Percentiles rank a stretch among this genome's conserved stretches.
These are phyloP conservation scores for Astraeus odoratus DNA, from an alignment of 768 basidiomycete species.

Conservation along the genomic window DNA sequence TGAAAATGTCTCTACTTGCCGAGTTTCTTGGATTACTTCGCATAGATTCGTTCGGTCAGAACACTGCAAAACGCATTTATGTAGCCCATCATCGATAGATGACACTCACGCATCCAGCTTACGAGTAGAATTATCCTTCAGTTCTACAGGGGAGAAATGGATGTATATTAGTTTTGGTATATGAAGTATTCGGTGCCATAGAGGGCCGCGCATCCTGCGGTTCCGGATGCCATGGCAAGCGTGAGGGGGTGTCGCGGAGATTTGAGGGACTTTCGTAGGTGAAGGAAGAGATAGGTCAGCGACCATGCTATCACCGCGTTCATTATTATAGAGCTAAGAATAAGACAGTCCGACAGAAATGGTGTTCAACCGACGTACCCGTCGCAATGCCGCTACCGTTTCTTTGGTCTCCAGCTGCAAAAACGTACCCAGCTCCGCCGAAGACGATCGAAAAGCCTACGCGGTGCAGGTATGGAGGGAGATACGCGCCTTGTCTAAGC, in stretches of 20 bases:
- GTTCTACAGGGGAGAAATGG: neutral
- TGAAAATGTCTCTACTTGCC: neutral
- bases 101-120: neutral
- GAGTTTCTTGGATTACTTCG: too few species aligned
- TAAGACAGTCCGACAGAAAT: neutral
- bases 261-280: conserved; percentile 27
- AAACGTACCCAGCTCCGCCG: conserved; percentile 37
- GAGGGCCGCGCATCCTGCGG: conserved; percentile 10
- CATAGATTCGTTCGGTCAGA: too few species aligned
- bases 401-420: conserved; percentile 31
- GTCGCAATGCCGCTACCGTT: conserved; percentile 42
- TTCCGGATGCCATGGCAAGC: conserved; percentile 26
- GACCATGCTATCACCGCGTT: conserved; percentile 39
- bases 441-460: conserved; percentile 39
- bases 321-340: neutral
- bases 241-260: conserved; percentile 27
- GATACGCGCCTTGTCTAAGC: conserved; percentile 20
- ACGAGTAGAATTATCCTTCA: neutral
- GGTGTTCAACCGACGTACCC: conserved; percentile 5
- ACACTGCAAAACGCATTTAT: too few species aligned
- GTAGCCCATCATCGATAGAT: neutral
- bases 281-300: conserved; percentile 38
- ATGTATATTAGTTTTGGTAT: conserved; percentile 1
- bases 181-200: conserved; percentile 8
- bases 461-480: conserved; percentile 38